Base-by-base conservation (phyloP, 225 moss, liverwort and hornwort species). In the Sphagnum tenellum region DNA sequence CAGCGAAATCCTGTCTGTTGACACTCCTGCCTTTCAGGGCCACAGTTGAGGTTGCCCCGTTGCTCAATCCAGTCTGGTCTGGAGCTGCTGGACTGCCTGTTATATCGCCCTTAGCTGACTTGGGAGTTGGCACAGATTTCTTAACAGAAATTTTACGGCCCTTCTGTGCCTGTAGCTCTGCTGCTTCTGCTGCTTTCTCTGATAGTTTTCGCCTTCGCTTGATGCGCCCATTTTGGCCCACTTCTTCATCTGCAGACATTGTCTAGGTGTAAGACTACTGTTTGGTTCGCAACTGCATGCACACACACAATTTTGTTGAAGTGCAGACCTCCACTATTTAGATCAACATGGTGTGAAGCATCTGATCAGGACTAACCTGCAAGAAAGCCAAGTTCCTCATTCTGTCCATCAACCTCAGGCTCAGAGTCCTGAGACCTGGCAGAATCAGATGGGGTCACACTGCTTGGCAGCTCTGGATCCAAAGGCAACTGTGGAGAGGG, bases 101-200 rank as follows among this genome's bases (percentile, higher is more conserved):
- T 8, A 55, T 62, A 69, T 78, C 85, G 58, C 67, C 72, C 75
- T 74, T 85, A 9, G 81, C 85, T 67, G 57, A 63, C 72, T 85
- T 85, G 12, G 69, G 69, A 71, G 69, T 5, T 53, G 76, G 76
- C 67, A 71, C 76, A 46, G 78, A 67, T 56, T 76, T 85, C 67
- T 85, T 85, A 4, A 70, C 72, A 57, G 81, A 76, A 8, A 76
- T 69, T 73, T 75, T 91, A 29, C 94, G 91, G 50, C 90, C 96
- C 77, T 79, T 93, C 73, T 93, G 90, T 48, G 96, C 96, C 81
- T 98, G 90, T 71, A 98, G 81, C 69, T 92, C 96, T 9, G 96
- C 96, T 59, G 92, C 96, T 48, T 80, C 84, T n/a, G 84, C 84
- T 44, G 80, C 84, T 82, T 93, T 98, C 67, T 93, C 90, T 54